Evolutionary conservation across 169 alveolate species (phyloP).

Genomic region (Babesia gibsoni): DNA sequence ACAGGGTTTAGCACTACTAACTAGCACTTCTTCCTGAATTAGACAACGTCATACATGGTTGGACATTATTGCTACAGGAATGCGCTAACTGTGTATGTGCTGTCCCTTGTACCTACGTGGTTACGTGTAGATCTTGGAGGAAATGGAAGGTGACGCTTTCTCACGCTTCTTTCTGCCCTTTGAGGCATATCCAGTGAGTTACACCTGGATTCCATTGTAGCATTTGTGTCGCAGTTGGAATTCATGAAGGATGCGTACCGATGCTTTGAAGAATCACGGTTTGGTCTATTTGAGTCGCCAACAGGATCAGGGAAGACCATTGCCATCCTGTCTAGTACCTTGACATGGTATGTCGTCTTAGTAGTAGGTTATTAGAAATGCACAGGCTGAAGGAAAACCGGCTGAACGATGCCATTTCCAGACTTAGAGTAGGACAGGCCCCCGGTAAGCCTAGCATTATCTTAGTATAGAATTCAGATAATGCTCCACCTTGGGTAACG

Average conservation of each 20-base stretch:
- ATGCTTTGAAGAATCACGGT: constrained; percentile 63
- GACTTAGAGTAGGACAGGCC: background rate
- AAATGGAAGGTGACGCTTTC: background rate
- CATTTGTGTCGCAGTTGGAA: constrained; percentile 24
- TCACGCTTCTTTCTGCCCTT: constrained; percentile 52
- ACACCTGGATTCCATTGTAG: too few species aligned
- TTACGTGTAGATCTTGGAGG: too few species aligned
- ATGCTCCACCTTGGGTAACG: constrained; percentile 48
- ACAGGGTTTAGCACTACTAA: too few species aligned
- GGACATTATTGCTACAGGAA: too few species aligned
- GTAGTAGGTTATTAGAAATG: background rate
- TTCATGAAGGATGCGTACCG: constrained; percentile 57
- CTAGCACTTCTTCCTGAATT: too few species aligned
- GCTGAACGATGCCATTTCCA: constrained; percentile 14
- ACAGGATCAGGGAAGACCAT: constrained; percentile 97
- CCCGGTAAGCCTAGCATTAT: background rate
- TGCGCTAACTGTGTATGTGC: too few species aligned
- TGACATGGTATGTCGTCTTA: constrained; percentile 74
- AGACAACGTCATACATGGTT: too few species aligned
- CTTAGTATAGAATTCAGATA: background rate
- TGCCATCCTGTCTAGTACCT: constrained; percentile 84
- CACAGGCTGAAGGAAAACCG: constrained; percentile 48
- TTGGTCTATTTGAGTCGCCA: constrained; percentile 93
- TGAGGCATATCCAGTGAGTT: constrained; percentile 58
- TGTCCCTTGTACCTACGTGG: too few species aligned